phyloP scores from a whole-genome alignment of 257 asterid genomes.

The Solanum pimpinellifolium region DNA sequence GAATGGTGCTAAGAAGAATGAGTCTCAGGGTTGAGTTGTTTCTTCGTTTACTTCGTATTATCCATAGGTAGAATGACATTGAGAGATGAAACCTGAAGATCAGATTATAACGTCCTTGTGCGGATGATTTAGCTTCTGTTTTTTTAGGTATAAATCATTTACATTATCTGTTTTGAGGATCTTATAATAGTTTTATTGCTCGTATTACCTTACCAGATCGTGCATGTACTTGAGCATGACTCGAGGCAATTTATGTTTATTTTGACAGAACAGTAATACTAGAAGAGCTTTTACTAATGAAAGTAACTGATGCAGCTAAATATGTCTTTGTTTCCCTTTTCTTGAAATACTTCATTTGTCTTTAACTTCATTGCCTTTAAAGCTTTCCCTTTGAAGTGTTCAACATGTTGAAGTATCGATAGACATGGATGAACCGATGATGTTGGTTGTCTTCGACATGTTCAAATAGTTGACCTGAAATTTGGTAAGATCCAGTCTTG shows the following conservation, averaged over 20 bases:
- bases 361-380: not conserved
- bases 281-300: not conserved
- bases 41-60: not conserved
- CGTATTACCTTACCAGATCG: not conserved
- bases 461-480: not conserved
- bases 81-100: not conserved
- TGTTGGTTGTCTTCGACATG: not conserved
- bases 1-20: constrained; percentile 21
- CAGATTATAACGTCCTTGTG: constrained; percentile 7
- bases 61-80: not conserved
- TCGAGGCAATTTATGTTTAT: not conserved
- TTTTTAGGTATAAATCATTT: not conserved
- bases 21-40: constrained; percentile 15
- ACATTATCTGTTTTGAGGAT: not conserved
- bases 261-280: not conserved
- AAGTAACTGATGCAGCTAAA: not conserved
- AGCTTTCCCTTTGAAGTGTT: not conserved
- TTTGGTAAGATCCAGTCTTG: not conserved
- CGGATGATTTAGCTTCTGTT: constrained; percentile 6
- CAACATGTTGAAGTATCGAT: not conserved
- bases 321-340: not conserved
- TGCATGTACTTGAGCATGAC: constrained; percentile 1
- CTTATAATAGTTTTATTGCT: not conserved
- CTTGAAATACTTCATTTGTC: not conserved
- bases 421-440: not conserved